These are phyloP conservation scores for Chaetoscypha palmicola DNA, from an alignment of 2,329 filamentous ascomycete species.

Conservation along the genomic window DNA sequence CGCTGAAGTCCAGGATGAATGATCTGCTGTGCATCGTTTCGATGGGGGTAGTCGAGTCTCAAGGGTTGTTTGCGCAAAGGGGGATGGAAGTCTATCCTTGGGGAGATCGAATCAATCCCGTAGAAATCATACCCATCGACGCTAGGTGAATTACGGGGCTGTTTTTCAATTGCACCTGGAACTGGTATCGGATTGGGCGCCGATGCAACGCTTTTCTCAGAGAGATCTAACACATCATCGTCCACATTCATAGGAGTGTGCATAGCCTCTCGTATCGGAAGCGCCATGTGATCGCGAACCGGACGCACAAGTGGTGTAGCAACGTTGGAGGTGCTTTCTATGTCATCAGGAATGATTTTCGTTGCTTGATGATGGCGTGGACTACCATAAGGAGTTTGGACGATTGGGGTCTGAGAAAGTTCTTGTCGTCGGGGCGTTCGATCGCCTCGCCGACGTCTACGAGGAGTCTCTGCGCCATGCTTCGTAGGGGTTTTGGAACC, in stretches of 20 bases:
- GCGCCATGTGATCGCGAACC: constrained; percentile 31
- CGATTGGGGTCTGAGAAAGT: constrained; percentile 2
- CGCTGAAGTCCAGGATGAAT: constrained; percentile 30
- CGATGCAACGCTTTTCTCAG: constrained; percentile 18
- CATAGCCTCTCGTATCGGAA: constrained; percentile 21
- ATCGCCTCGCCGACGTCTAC: constrained; percentile 13
- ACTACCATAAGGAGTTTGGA: constrained; percentile 9
- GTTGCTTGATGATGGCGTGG: constrained; percentile 16
- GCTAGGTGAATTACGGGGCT: constrained; percentile 20
- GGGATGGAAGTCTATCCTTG: constrained; percentile 46
- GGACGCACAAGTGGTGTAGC: constrained; percentile 53
- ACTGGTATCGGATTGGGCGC: constrained; percentile 25
- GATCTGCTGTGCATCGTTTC: not conserved
- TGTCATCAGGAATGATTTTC: constrained; percentile 34
- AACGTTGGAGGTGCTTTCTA: constrained; percentile 57
- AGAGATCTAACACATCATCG: constrained; percentile 24
- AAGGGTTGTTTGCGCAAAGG: constrained; percentile 36
- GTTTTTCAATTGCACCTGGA: constrained; percentile 16
- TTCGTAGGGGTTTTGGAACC: constrained; percentile 1
- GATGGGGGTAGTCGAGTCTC: constrained; percentile 29
- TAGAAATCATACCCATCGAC: constrained; percentile 60
- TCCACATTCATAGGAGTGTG: constrained; percentile 28
- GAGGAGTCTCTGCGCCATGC: constrained; percentile 2
- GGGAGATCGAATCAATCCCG: constrained; percentile 46
- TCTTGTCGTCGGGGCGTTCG: constrained; percentile 23